These are phyloP conservation scores for Oemleria cerasiformis DNA, from an alignment of 306 rosid species.

Conservation along the genomic window DNA sequence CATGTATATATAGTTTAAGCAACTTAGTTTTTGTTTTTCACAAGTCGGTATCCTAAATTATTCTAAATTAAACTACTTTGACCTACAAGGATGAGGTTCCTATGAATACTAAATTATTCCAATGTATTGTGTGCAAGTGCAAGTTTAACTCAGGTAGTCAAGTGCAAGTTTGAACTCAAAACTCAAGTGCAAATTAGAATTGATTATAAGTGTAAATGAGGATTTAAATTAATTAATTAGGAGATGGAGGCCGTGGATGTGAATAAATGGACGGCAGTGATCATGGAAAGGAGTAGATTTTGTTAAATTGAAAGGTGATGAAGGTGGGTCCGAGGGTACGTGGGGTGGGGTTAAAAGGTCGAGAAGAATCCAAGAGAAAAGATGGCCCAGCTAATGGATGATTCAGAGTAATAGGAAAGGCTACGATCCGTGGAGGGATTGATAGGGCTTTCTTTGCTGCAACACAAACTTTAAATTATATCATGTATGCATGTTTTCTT, in stretches of 20 bases:
- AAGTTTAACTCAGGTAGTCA: no score
- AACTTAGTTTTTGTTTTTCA: neutral
- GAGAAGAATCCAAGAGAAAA: constrained; percentile 44
- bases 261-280: neutral
- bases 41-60: no score
- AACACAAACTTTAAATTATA: constrained; percentile 12
- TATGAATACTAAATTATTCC: no score
- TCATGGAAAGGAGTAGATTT: neutral
- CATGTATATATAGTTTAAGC: neutral
- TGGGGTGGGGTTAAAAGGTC: constrained; percentile 37
- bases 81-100: no score
- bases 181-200: neutral
- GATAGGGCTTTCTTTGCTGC: constrained; percentile 53
- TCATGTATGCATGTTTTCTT: constrained; percentile 28
- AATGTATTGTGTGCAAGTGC: no score
- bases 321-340: no score
- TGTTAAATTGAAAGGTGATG: constrained; percentile 13
- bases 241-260: no score
- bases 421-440: constrained; percentile 55
- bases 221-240: no score
- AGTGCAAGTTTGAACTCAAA: no score
- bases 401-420: constrained; percentile 51
- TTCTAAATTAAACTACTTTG: no score
- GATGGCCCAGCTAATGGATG: constrained; percentile 60
- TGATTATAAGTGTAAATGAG: neutral